Evolutionary conservation across 2,329 filamentous ascomycete species (phyloP), one percentile per base, ranked within the genome.

Genomic region (Calonectria crousiana): DNA sequence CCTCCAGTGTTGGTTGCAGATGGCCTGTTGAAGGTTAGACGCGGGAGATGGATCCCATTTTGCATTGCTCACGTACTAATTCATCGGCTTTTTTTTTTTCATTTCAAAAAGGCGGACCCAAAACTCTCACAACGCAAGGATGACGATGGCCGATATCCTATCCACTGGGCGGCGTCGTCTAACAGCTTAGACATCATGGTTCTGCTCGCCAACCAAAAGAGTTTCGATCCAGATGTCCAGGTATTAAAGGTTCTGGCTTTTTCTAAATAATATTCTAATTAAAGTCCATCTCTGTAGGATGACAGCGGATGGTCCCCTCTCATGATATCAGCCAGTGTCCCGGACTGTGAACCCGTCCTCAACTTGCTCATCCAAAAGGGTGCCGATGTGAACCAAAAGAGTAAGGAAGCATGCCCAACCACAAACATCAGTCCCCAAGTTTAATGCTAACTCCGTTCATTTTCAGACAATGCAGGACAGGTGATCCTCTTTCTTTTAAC

Each of bases 131-230:
- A 87, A 60, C 85, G 85, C 72, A 92, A 92, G 80, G 97, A 99
- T 81, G 93, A 95, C 64, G 97, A 99, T 84, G 95, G 95, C 20
- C 94, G 97, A 56, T 91, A 98, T 47, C 93, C 97, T 3, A 92
- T 98, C 72, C 97, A 99, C 88, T 99, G 97, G 97, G 96, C 97
- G 0, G 92, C 92, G 2, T 97, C 96, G 28, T 94, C 94, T 84
- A 97, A 97, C 83, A 93, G 92, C 78, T 85, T 93, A 9, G 90
- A 93, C 30, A 95, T 98, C 73, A 92, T 95, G 23, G 88, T 93
- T 65, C 83, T 96, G 26, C 88, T 98, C 5, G 89, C 94, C 2
- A 89, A 94, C 71, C 88, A 89, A 75, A 93, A 93, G 80, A 89
- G 89, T 73, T 98, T 98, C 81, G 95, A 98, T 82, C 91, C 95